Evolutionary conservation across 148 eudicot genomes (phyloP).

Genomic region (Camellia sinensis): DNA sequence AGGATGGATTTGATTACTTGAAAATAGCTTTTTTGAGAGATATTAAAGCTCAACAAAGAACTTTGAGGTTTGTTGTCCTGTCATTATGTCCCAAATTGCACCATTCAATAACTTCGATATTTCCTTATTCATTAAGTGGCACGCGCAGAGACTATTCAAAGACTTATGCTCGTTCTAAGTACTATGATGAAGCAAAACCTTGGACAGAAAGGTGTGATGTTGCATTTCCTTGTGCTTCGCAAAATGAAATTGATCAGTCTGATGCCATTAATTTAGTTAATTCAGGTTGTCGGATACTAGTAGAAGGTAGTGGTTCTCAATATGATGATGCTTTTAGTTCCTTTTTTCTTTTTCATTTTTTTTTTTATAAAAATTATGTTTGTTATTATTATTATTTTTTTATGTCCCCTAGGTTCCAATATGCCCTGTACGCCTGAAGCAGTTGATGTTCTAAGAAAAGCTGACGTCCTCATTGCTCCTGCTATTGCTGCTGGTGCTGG

Average conservation of each 20-base stretch:
- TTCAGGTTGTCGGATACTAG: conserved; percentile 87
- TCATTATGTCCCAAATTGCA: background rate
- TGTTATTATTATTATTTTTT: background rate
- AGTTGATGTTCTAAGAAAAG: conserved; percentile 81
- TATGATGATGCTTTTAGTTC: background rate
- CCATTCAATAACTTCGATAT: conserved; percentile 8
- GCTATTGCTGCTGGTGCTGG: conserved; percentile 98
- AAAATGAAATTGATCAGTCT: conserved; percentile 89
- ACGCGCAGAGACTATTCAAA: conserved; percentile 89
- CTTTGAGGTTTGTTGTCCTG: conserved; percentile 60
- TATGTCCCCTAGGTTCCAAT: conserved; percentile 59
- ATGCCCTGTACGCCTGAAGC: conserved; percentile 99
- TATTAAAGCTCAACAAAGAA: conserved; percentile 85
- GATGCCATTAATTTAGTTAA: conserved; percentile 90
- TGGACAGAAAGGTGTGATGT: conserved; percentile 96
- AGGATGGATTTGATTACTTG: conserved; percentile 91
- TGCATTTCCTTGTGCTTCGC: conserved; percentile 95
- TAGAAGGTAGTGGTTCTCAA: conserved; percentile 62
- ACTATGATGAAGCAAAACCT: conserved; percentile 94
- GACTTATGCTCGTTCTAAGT: conserved; percentile 95
- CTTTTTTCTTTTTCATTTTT: background rate
- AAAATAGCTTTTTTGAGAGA: conserved; percentile 80
- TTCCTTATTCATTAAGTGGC: conserved; percentile 13
- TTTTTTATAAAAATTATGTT: background rate
- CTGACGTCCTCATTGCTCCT: conserved; percentile 87